A percentile compares a stretch with the other conserved stretches of the same genome.
These are phyloP conservation scores for Cyclaneusma minus DNA, from an alignment of 2,329 filamentous ascomycete genomes.

Conservation along the genomic window DNA sequence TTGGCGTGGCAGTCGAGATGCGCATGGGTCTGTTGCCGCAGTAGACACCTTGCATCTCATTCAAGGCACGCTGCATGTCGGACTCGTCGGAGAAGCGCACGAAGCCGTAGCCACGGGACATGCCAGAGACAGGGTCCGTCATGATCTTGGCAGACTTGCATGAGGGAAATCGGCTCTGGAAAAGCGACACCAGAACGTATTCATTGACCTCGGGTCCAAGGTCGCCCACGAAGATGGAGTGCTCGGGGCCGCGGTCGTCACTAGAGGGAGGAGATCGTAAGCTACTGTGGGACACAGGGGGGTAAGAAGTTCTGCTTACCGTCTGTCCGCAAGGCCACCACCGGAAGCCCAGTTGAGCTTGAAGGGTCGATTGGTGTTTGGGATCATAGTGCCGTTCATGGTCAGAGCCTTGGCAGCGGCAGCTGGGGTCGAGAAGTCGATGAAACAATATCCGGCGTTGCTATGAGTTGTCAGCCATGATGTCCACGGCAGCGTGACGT, in stretches of 20 bases:
- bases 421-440: conserved; percentile 73
- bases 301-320: conserved; percentile 36
- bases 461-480: conserved; percentile 26
- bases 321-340: conserved; percentile 84
- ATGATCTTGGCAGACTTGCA: conserved; percentile 99
- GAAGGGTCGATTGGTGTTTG: conserved; percentile 88
- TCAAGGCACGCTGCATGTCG: conserved; percentile 88
- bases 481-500: conserved; percentile 4
- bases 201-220: conserved; percentile 97
- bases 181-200: conserved; percentile 91
- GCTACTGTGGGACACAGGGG: conserved; percentile 7
- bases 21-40: conserved; percentile 98
- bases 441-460: conserved; percentile 97
- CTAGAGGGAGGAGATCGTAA: conserved; percentile 27
- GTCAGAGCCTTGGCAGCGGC: conserved; percentile 83
- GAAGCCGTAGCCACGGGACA: conserved; percentile 95
- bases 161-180: conserved; percentile 88
- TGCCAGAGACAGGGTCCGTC: conserved; percentile 94
- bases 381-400: conserved; percentile 77
- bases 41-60: conserved; percentile 98
- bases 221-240: conserved; percentile 94
- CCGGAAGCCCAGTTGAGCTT: conserved; percentile 99
- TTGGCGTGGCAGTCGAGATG: conserved; percentile 93
- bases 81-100: conserved; percentile 92
- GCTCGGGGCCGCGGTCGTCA: conserved; percentile 92